A percentile compares a stretch with the other conserved stretches of the same genome.
Evolutionary conservation across 2,329 filamentous ascomycete species (phyloP).

Genomic region (Fragosphaeria purpurea): DNA sequence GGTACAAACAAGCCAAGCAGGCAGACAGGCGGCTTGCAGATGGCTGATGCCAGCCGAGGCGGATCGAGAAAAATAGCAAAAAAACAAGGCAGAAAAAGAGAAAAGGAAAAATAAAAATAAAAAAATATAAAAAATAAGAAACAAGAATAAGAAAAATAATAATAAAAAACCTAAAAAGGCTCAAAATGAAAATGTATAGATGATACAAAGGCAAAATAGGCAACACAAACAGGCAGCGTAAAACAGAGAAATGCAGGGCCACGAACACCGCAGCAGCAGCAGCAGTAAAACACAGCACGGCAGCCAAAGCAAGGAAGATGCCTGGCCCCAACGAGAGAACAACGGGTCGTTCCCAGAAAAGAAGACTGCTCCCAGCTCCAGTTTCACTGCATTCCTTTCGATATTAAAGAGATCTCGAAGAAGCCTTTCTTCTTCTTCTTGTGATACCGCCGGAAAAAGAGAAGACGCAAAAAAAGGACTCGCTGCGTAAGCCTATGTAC

Average conservation of each 20-base stretch:
- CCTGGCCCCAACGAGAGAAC: background rate
- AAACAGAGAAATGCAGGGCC: background rate
- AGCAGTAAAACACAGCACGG: no score
- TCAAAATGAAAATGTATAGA: no score
- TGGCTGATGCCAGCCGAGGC: slow-evolving; percentile 2
- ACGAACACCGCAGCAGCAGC: background rate
- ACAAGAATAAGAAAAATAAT: background rate
- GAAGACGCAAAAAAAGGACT: background rate
- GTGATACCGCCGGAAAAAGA: no score
- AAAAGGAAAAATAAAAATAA: background rate
- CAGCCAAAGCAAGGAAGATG: no score
- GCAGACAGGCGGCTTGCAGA: slow-evolving; percentile 5
- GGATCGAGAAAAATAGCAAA: slow-evolving; percentile 2
- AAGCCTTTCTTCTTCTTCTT: background rate
- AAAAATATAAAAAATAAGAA: background rate
- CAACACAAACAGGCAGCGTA: background rate
- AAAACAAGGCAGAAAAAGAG: background rate
- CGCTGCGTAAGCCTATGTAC: background rate
- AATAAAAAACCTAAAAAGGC: background rate
- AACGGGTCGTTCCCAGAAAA: background rate
- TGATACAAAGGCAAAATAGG: no score
- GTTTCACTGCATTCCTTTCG: slow-evolving; percentile 12
- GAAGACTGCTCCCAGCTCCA: slow-evolving; percentile 5
- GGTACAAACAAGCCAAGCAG: slow-evolving; percentile 5
- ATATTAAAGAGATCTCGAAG: slow-evolving; percentile 7